A percentile compares a stretch with the other conserved stretches of the same genome.
Evolutionary conservation across 768 basidiomycete species (phyloP).

Genomic region (Lyophyllum shimeji): DNA sequence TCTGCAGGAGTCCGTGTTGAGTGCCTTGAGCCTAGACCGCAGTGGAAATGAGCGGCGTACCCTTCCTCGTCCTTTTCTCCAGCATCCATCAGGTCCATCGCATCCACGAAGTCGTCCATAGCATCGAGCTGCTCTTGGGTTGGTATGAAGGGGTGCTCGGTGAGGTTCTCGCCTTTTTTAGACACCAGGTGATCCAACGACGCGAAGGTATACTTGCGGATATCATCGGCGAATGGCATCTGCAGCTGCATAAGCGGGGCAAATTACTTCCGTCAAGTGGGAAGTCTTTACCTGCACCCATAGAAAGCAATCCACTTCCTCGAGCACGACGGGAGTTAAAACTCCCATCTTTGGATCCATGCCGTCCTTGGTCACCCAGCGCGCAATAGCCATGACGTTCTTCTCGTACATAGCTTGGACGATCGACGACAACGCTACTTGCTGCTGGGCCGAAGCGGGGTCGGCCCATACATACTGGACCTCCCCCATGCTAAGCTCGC

Average conservation of each 20-base stretch:
- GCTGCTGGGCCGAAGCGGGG: constrained; percentile 59
- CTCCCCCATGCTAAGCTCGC: constrained; percentile 82
- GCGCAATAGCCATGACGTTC: constrained; percentile 71
- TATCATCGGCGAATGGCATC: constrained; percentile 97
- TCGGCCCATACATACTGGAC: constrained; percentile 85
- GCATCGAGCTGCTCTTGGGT: constrained; percentile 72
- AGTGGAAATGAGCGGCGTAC: constrained; percentile 35
- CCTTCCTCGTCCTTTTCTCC: constrained; percentile 78
- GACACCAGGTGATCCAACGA: constrained; percentile 73
- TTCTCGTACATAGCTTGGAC: constrained; percentile 78
- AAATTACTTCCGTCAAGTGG: background rate
- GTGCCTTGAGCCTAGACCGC: constrained; percentile 1
- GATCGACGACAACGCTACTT: constrained; percentile 85
- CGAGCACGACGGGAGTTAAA: constrained; percentile 59
- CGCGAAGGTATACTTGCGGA: constrained; percentile 84
- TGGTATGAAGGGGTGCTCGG: constrained; percentile 80
- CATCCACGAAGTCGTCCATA: constrained; percentile 88
- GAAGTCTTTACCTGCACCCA: constrained; percentile 69
- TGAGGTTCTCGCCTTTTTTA: constrained; percentile 71
- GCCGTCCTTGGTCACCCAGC: constrained; percentile 76
- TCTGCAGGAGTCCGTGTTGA: constrained; percentile 33
- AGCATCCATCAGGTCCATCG: constrained; percentile 81
- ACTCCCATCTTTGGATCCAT: constrained; percentile 87
- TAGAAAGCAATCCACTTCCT: constrained; percentile 74
- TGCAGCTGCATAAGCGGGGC: constrained; percentile 25